Percentiles rank a stretch among this genome's conserved stretches.
phyloP scores from a whole-genome alignment of 2,329 filamentous ascomycete species.

The Aspergillaceae sp. region DNA sequence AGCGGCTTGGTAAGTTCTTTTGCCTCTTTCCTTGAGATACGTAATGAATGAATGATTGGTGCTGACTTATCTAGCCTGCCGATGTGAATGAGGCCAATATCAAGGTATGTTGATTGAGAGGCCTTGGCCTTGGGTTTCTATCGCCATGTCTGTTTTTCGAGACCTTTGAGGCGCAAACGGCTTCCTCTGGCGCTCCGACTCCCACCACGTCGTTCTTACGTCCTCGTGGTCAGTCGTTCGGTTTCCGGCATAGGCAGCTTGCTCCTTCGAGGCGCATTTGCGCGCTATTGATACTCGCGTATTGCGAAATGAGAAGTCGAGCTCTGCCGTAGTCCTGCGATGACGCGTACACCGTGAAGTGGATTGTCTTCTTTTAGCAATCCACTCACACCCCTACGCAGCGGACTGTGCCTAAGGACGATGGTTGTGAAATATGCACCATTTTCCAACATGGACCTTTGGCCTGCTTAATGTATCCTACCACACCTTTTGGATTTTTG shows the following conservation, averaged over 20 bases:
- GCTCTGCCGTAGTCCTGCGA: slow-evolving; percentile 46
- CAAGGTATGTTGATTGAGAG: slow-evolving; percentile 99
- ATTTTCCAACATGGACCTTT: slow-evolving; percentile 15
- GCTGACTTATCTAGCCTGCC: slow-evolving; percentile 60
- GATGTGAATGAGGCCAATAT: slow-evolving; percentile 96
- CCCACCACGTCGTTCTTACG: slow-evolving; percentile 15
- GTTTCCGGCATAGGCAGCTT: slow-evolving; percentile 23
- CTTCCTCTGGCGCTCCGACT: slow-evolving; percentile 24
- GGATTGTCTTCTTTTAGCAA: slow-evolving; percentile 48
- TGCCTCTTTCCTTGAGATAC: no score
- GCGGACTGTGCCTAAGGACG: slow-evolving; percentile 25
- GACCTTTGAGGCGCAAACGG: slow-evolving; percentile 31
- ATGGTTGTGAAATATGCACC: slow-evolving; percentile 15
- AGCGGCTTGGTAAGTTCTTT: slow-evolving; percentile 78
- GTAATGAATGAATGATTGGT: not conserved
- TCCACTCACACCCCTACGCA: slow-evolving; percentile 15
- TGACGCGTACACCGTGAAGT: slow-evolving; percentile 21
- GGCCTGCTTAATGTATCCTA: slow-evolving; percentile 8
- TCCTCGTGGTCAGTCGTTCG: slow-evolving; percentile 16
- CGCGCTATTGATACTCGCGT: slow-evolving; percentile 21
- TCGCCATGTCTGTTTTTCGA: slow-evolving; percentile 50
- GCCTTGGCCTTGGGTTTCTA: slow-evolving; percentile 61
- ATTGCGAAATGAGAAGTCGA: slow-evolving; percentile 45
- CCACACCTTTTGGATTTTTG: slow-evolving; percentile 4
- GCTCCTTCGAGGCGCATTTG: slow-evolving; percentile 28